Percentiles rank a stretch among this genome's conserved stretches.
These are phyloP conservation scores for Tylopilus plumbeoviolaceoides DNA, from an alignment of 768 basidiomycete genomes.

Conservation along the genomic window DNA sequence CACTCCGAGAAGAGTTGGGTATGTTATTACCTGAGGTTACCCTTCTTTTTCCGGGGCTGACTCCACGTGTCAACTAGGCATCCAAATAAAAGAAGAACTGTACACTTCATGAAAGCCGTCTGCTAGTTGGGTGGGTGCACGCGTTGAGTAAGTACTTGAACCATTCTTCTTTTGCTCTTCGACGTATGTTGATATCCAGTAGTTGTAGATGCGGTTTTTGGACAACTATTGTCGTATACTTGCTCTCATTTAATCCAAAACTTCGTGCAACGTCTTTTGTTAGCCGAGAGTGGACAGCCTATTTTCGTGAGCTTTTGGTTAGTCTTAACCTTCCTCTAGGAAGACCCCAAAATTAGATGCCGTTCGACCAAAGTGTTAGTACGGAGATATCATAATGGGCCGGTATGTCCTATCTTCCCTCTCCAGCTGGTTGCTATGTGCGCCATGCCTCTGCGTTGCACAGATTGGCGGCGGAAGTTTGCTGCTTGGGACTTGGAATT, in stretches of 20 bases:
- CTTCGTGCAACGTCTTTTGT: not conserved
- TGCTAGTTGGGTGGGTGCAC: conserved; percentile 9
- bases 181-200: conserved; percentile 2
- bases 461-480: not conserved
- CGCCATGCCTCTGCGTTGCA: not conserved
- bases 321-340: not conserved
- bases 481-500: not conserved
- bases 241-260: conserved; percentile 18
- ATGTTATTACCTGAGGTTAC: conserved; percentile 12
- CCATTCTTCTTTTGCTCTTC: not conserved
- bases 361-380: not conserved
- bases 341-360: not conserved
- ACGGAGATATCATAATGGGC: not conserved
- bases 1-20: conserved; percentile 91
- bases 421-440: not conserved
- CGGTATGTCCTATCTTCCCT: not conserved
- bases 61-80: conserved; percentile 35
- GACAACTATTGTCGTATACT: conserved; percentile 17
- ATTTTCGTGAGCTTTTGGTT: not conserved
- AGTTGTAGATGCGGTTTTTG: conserved; percentile 26
- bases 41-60: not conserved
- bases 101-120: conserved; percentile 40
- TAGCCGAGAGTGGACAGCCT: not conserved
- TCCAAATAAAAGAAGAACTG: conserved; percentile 61
- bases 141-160: conserved; percentile 15